Conservation (phyloP, 2,329 filamentous ascomycete genomes). For the Moelleriella libera region DNA sequence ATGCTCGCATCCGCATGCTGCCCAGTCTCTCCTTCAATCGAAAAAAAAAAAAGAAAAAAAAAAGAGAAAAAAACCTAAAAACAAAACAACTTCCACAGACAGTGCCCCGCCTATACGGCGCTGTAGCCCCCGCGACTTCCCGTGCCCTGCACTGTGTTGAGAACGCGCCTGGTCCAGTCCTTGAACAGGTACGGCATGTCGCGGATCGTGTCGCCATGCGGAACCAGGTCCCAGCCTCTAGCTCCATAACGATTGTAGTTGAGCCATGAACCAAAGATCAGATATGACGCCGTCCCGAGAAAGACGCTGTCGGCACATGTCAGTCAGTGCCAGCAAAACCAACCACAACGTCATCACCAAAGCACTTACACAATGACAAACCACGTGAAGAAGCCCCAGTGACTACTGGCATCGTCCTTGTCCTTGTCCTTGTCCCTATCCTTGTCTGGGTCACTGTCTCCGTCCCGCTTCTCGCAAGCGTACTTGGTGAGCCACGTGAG, state of each 20-base stretch:
- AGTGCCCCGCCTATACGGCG: slow-evolving; percentile 49
- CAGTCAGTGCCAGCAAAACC: not conserved
- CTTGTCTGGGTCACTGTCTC: slow-evolving; percentile 27
- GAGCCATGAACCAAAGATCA: slow-evolving; percentile 97
- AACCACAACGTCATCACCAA: not conserved
- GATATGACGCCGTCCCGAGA: slow-evolving; percentile 71
- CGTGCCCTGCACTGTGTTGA: slow-evolving; percentile 72
- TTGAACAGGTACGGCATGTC: slow-evolving; percentile 86
- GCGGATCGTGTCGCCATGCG: slow-evolving; percentile 81
- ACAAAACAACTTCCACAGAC: not conserved
- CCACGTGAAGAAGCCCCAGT: slow-evolving; percentile 98
- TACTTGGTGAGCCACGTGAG: slow-evolving; percentile 80
- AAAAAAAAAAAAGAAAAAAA: too few species aligned
- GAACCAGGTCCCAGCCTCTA: slow-evolving; percentile 85
- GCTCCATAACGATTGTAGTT: slow-evolving; percentile 97
- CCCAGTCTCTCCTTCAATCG: not conserved
- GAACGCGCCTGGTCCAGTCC: slow-evolving; percentile 68
- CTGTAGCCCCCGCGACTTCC: slow-evolving; percentile 86
- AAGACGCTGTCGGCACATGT: slow-evolving; percentile 52
- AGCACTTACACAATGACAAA: slow-evolving; percentile 72
- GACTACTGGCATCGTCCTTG: slow-evolving; percentile 27
- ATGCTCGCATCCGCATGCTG: not conserved
- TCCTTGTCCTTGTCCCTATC: slow-evolving; percentile 25
- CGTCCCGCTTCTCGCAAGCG: slow-evolving; percentile 52
- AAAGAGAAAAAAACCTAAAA: not conserved